Conservation (phyloP, 345 rosid genomes). For the Citrus australasica region DNA sequence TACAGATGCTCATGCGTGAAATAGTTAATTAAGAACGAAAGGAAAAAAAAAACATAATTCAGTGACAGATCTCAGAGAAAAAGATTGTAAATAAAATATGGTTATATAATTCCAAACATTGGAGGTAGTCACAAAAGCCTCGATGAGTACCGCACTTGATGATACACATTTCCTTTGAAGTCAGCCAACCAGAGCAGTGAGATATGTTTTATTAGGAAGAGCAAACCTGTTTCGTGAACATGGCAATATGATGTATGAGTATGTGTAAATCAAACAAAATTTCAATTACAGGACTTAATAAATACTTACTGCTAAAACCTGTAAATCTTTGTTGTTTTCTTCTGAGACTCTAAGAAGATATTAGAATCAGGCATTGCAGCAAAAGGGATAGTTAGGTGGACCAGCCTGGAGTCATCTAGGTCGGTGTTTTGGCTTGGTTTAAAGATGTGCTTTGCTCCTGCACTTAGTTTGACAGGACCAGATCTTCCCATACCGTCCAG, state of each 20-base stretch:
- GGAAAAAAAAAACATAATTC: not conserved
- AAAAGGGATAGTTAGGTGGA: conserved; percentile 35
- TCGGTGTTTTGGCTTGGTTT: conserved; percentile 24
- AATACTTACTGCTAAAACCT: conserved; percentile 24
- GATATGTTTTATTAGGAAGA: not conserved
- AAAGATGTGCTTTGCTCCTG: conserved; percentile 46
- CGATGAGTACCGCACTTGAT: not conserved
- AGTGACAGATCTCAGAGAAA: not conserved
- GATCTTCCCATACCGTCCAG: conserved; percentile 17
- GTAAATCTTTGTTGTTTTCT: conserved; percentile 30
- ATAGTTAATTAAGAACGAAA: not conserved
- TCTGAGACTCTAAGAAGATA: conserved; percentile 25
- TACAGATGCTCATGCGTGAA: not conserved
- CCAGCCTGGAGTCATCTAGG: conserved; percentile 28
- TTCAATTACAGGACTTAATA: not conserved
- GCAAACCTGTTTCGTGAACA: not conserved
- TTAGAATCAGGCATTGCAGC: conserved; percentile 13
- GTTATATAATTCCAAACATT: not conserved
- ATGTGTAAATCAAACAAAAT: not conserved
- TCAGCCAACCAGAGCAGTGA: not conserved
- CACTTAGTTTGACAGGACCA: conserved; percentile 41
- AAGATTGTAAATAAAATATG: not conserved
- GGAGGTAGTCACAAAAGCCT: not conserved
- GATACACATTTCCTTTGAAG: not conserved
- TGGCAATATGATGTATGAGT: not conserved